Evolutionary conservation across 140 eudicot species (phyloP).

Genomic region (Senecio squalidus): DNA sequence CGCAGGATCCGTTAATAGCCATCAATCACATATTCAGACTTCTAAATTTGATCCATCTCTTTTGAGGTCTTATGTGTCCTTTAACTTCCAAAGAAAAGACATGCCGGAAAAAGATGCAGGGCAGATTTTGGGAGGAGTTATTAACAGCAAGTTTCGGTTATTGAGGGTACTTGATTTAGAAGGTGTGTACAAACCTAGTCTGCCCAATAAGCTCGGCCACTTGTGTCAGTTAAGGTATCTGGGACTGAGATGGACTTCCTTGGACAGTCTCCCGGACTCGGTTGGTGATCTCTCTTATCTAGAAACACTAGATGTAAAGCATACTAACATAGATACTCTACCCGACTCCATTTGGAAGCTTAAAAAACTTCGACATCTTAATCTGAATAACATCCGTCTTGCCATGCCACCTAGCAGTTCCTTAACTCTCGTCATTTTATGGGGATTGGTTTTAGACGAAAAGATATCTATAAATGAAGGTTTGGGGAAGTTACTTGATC

Average conservation of each 20-base stretch:
- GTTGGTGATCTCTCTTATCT: constrained; percentile 42
- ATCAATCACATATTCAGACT: background rate
- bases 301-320: constrained; percentile 62
- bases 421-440: constrained; percentile 41
- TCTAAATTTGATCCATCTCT: background rate
- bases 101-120: constrained; percentile 48
- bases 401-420: constrained; percentile 22
- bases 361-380: constrained; percentile 50
- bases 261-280: constrained; percentile 48
- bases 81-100: constrained; percentile 38
- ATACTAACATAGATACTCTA: constrained; percentile 37
- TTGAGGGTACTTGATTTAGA: constrained; percentile 71
- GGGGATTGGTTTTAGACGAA: constrained; percentile 50
- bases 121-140: constrained; percentile 26
- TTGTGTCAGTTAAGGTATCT: constrained; percentile 48
- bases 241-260: constrained; percentile 55
- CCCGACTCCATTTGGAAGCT: constrained; percentile 56
- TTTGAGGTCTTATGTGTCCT: constrained; percentile 49
- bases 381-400: constrained; percentile 41
- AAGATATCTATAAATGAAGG: constrained; percentile 23
- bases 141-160: constrained; percentile 26
- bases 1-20: constrained; percentile 4
- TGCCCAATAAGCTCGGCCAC: constrained; percentile 51
- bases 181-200: constrained; percentile 46
- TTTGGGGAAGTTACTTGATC: constrained; percentile 27